phyloP scores from a whole-genome alignment of 106 monocot species.

The Narthecium ossifragum region DNA sequence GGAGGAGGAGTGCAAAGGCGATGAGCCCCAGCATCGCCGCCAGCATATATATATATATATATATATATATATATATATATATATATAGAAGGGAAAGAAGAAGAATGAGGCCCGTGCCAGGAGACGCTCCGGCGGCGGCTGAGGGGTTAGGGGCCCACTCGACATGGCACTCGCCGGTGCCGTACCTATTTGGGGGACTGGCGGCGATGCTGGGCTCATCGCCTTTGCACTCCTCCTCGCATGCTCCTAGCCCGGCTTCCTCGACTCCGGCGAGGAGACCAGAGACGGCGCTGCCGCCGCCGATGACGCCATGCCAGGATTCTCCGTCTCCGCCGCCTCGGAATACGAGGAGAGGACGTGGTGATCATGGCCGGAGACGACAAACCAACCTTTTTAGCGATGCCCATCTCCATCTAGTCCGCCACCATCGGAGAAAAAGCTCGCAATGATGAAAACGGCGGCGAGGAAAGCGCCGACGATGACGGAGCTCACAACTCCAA shows the following conservation, averaged over 20 bases:
- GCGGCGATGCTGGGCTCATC: conserved; percentile 30
- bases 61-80: too few relatives aligned
- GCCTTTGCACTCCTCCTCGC: conserved; percentile 15
- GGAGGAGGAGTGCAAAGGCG: conserved; percentile 12
- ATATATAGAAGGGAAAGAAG: not conserved
- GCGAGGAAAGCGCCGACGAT: not conserved
- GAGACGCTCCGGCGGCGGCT: not conserved
- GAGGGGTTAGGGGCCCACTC: not conserved
- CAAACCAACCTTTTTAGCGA: conserved; percentile 12
- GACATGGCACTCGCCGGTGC: conserved; percentile 35
- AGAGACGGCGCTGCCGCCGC: not conserved
- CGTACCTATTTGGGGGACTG: conserved; percentile 32
- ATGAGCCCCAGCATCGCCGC: conserved; percentile 29
- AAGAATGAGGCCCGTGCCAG: not conserved
- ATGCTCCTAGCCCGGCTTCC: conserved; percentile 14
- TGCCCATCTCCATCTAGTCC: not conserved
- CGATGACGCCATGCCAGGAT: not conserved
- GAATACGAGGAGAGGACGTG: conserved; percentile 6
- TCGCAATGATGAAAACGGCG: not conserved
- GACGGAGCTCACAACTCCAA: too few relatives aligned
- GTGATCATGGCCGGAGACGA: conserved; percentile 33
- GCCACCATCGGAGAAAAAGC: not conserved
- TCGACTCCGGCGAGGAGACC: not conserved
- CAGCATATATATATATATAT: too few relatives aligned
- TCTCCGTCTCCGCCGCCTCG: not conserved